Evolutionary conservation across 768 basidiomycete species (phyloP), one percentile per base, ranked within the genome.

Genomic region (Hortiboletus flavorubellus): DNA sequence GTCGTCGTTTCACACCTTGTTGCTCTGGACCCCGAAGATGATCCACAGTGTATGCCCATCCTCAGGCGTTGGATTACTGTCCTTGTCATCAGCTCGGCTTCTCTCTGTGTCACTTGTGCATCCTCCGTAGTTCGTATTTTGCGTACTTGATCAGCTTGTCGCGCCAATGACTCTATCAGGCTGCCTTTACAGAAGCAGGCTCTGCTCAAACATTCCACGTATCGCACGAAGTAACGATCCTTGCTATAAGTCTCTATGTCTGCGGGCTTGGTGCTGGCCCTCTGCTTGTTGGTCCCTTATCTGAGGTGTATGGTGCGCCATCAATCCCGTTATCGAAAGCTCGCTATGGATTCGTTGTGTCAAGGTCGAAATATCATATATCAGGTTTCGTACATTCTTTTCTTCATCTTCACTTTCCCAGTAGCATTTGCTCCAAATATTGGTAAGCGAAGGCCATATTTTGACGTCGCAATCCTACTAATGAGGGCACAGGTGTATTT

Each of bases 351-450:
- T 14, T 16, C 0, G 18, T 33, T 14, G n/a, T 38, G 3, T 34
- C 37, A 84, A 62, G 89, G 91, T 2, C 75, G 85, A 44, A 84
- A 81, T 52, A 66, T 77, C 40, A 78, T 91, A 12, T 90, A 92
- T 65, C 74, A 77, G 12, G 60, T 77, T 4, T 85, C 87, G 0
- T 91, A 86, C 58, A 58, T 72, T 1, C 59, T 82, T 5, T 85
- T 89, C 66, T 82, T 88, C 61, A 63, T 80, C 1, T 78, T 87
- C 52, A 82, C 84, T 18, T 86, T 85, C 63, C 86, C 88, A 0
- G 83, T 89, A 7, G 86, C 88, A 1, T 91, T 93, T 56, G 80
- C 87, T 2, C 84, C 82, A 4, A 76, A 89, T 60, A 77, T 83
- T 23, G 77, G 85, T 85, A 47, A 45, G 31, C 15, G 12, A 15